Percentiles rank a stretch among this genome's conserved stretches.
Evolutionary conservation across 2,329 filamentous ascomycete species (phyloP).

Genomic region (Cryphonectria japonica): DNA sequence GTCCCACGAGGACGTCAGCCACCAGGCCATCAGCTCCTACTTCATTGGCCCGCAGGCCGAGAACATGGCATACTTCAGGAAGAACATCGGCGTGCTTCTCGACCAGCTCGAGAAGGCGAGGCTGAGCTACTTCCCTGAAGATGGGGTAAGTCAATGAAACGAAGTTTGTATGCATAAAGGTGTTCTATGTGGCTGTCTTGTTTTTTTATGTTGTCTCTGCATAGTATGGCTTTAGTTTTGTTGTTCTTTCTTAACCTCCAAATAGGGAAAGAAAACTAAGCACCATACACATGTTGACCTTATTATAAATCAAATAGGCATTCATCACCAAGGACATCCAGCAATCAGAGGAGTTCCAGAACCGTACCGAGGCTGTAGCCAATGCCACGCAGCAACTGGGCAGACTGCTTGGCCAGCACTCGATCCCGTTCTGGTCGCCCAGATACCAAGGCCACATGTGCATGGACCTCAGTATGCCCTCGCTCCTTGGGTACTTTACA

Average conservation of each 20-base stretch:
- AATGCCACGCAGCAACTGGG: constrained; percentile 41
- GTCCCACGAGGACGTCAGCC: constrained; percentile 15
- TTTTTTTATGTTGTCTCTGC: no score
- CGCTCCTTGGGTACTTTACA: constrained; percentile 51
- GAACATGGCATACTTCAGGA: constrained; percentile 29
- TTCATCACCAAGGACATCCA: constrained; percentile 45
- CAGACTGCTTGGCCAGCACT: constrained; percentile 45
- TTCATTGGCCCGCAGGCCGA: constrained; percentile 32
- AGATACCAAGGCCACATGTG: constrained; percentile 53
- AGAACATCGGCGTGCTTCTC: constrained; percentile 42
- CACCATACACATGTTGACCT: constrained; percentile 22
- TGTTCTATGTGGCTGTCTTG: no score
- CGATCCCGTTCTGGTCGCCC: constrained; percentile 51
- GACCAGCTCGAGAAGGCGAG: constrained; percentile 49
- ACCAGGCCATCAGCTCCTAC: constrained; percentile 30
- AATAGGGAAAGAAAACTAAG: constrained; percentile 10
- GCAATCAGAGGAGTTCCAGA: constrained; percentile 40
- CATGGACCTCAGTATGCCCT: constrained; percentile 47
- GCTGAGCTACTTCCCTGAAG: constrained; percentile 31
- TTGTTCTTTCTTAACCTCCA: no score
- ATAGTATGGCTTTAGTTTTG: no score
- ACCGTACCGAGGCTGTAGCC: constrained; percentile 34
- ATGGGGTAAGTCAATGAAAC: constrained; percentile 37
- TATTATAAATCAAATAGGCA: constrained; percentile 20
- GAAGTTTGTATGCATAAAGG: background rate